Conservation (phyloP, 2,329 filamentous ascomycete genomes). For the Diatrype stigma region DNA sequence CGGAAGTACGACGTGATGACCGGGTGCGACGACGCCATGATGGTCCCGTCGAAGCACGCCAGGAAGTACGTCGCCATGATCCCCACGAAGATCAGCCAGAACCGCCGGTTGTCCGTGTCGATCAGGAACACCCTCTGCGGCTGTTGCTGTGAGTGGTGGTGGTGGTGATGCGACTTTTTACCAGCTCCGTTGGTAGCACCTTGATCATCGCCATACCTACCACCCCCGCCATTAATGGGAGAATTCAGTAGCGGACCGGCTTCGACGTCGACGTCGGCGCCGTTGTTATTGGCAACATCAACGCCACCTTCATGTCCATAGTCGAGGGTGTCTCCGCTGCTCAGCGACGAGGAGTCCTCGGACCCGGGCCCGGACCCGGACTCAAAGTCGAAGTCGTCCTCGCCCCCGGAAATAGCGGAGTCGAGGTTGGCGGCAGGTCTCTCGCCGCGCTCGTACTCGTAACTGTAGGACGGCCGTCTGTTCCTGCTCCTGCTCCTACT, state of each 20-base stretch:
- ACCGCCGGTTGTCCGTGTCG: slow-evolving; percentile 44
- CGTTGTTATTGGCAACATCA: not conserved
- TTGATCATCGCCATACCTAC: too few relatives aligned
- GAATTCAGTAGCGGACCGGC: not conserved
- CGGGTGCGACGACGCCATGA: slow-evolving; percentile 78
- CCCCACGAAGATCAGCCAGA: slow-evolving; percentile 60
- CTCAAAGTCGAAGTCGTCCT: not conserved
- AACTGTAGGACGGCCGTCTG: slow-evolving; percentile 2
- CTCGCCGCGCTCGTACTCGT: slow-evolving; percentile 2
- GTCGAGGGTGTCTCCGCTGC: too few relatives aligned
- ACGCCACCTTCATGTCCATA: too few relatives aligned
- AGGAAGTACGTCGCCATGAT: slow-evolving; percentile 57
- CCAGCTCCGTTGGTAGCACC: slow-evolving; percentile 1
- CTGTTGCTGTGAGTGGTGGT: slow-evolving; percentile 4
- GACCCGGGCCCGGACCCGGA: not conserved
- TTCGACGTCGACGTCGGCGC: not conserved
- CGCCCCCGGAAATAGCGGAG: not conserved
- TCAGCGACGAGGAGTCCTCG: not conserved
- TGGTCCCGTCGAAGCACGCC: slow-evolving; percentile 67
- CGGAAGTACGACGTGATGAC: slow-evolving; percentile 78
- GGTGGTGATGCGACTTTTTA: not conserved
- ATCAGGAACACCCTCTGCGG: slow-evolving; percentile 34
- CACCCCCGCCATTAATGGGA: not conserved
- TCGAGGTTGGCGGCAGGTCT: not conserved
- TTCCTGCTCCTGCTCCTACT: slow-evolving; percentile 9